Base-by-base conservation (phyloP, 768 basidiomycete species). In the Boletus barrowsii region DNA sequence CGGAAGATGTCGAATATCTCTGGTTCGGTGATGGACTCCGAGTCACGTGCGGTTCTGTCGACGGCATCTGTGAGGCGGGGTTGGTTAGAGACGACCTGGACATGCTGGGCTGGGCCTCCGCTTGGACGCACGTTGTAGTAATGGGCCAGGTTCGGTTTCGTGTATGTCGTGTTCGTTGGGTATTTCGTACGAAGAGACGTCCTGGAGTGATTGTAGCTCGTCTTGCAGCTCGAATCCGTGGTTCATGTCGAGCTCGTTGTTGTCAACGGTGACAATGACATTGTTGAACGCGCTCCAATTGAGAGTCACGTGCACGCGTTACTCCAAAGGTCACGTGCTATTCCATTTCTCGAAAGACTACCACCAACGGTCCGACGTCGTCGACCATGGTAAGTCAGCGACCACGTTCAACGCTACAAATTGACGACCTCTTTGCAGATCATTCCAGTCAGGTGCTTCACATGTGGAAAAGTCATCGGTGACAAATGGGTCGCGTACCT, bases 381-480 rank as follows among this genome's bases (percentile, higher is more conserved):
- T 33, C 53, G 49, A 62, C 57, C 50, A 70, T 72, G 68, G 70
- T 61, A 37, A 55, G 70, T 37, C 26, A 8, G 10, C 26, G 9
- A 13, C 14, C 5, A 22, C 18, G 10, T n/a, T 9, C 4, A 4
- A n/a, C 14, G 7, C 22, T 41, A 15, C 41, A 14, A 33, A 17
- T 20, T 9, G 26, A 33, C 15, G n/a, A 46, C 41, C 2, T 39
- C 11, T 39, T 13, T 14, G 3, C 63, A 96, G 95, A 98, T 98
- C 57, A 96, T 97, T 59, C 94, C 95, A 43, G 91, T 98, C 9
- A 85, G 95, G 41, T 96, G 94, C 62, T 97, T 97, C 68, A 93
- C 94, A 15, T 96, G 93, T 66, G 96, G 96, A 42, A 98, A 98
- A 73, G 94, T 98, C 57, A 87, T 98, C 40, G 93, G 96, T 45